Base-by-base conservation (phyloP, 169 alveolate species). In the Besnoitia besnoiti region DNA sequence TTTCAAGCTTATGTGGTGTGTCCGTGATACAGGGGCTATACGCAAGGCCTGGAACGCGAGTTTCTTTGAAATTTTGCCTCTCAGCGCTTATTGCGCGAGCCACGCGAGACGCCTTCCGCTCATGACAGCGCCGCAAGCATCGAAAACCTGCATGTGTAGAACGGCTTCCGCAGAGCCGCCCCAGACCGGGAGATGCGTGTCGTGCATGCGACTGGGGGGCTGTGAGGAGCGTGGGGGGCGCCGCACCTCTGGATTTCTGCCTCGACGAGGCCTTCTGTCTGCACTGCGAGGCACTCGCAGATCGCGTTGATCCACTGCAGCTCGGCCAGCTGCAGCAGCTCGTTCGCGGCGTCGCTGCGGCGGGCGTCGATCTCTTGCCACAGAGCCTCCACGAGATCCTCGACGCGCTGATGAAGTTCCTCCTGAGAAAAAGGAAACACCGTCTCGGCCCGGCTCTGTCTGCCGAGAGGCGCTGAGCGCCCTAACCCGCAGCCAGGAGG, bases 331-430 rank as follows among this genome's bases (percentile, higher is more conserved):
- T 27, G 87, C 30, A 21, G 35, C 30, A 39, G 87, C 35, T 77
- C 87, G 16, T 2, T 35, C 14, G 40, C 55, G 30, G 87, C 87
- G 12, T 77, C 87, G 50, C 37, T 30, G 40, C 87, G 49, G 3
- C 87, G 87, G 12, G 87, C 12, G 87, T 77, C 87, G 55, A 77
- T 77, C 55, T 77, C 59, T 27, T 77, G 87, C 87, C 87, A 77
- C 16, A 77, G 87, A 7, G 87, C 49, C 33, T 77, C 87, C n/a
- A 55, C 55, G 44, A 77, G 87, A 4, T 77, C 87, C 37, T 77
- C 87, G 42, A 77, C 87, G 12, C 40, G 87, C 37, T 40, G 87
- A 37, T 77, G 87, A 1, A 77, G 12, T 39, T 77, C 87, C 21
- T 77, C 87, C 87, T 77, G 59, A 75, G 40, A 10, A 77, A 55